phyloP scores from a whole-genome alignment of 129 eudicot species.

The Smallanthus sonchifolius region DNA sequence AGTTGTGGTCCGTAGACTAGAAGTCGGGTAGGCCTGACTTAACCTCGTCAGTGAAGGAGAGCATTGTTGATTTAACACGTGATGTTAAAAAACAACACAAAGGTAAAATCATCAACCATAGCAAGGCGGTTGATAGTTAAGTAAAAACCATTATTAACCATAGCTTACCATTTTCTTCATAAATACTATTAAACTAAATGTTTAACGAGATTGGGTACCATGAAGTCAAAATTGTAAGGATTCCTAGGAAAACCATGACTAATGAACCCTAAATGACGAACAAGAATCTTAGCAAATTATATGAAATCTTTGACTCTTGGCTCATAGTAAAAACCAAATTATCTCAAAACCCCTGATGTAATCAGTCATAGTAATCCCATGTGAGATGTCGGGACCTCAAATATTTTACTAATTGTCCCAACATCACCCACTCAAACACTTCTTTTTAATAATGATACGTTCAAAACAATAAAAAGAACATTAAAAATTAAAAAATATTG shows the following conservation, averaged over 20 bases:
- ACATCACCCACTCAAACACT: constrained; percentile 20
- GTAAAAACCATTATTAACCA: background rate
- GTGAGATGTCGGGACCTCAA: constrained; percentile 27
- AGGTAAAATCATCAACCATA: too few relatives aligned
- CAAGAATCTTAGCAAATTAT: constrained; percentile 23
- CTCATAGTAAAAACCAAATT: constrained; percentile 17
- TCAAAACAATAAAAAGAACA: background rate
- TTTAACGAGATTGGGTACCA: background rate
- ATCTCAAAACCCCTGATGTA: constrained; percentile 18
- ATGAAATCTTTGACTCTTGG: constrained; percentile 29
- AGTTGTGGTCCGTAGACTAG: too few relatives aligned
- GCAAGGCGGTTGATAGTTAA: too few relatives aligned
- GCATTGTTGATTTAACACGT: too few relatives aligned
- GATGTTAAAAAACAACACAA: too few relatives aligned
- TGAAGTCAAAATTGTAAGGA: background rate
- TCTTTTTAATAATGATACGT: background rate
- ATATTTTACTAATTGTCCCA: constrained; percentile 14
- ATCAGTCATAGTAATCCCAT: constrained; percentile 18
- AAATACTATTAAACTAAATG: background rate
- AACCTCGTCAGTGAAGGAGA: too few relatives aligned
- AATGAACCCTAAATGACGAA: constrained; percentile 26
- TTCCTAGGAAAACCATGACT: constrained; percentile 18
- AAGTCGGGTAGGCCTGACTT: too few relatives aligned
- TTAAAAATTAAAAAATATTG: background rate
- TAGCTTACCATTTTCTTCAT: background rate